phyloP scores from a whole-genome alignment of 139 green algal species.

The Asterochloris erici region DNA sequence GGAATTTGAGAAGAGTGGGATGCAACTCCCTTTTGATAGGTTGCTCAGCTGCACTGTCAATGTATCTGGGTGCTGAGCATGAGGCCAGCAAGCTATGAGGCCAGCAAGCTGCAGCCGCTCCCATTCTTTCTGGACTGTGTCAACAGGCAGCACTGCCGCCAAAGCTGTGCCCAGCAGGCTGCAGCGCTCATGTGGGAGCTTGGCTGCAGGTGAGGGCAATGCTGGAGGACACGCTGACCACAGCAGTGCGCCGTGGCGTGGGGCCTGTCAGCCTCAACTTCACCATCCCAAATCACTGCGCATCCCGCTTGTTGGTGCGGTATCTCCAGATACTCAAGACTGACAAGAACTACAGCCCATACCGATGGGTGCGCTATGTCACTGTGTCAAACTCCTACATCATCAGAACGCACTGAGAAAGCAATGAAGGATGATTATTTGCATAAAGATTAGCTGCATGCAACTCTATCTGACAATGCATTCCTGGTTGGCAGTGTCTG shows the following conservation, averaged over 20 bases:
- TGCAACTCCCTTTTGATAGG: too few species aligned
- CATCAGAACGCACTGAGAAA: constrained; percentile 25
- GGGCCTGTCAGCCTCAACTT: constrained; percentile 92
- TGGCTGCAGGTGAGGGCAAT: constrained; percentile 47
- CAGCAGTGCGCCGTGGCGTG: constrained; percentile 49
- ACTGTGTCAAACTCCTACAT: constrained; percentile 59
- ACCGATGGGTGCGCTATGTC: constrained; percentile 70
- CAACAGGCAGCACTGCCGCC: too few species aligned
- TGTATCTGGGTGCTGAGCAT: too few species aligned
- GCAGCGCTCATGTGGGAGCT: background rate
- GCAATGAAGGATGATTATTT: background rate
- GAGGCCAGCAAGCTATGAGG: too few species aligned
- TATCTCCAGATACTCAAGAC: constrained; percentile 88
- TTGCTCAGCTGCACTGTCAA: too few species aligned
- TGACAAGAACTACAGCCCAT: constrained; percentile 76
- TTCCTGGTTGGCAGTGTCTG: too few species aligned
- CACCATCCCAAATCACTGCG: constrained; percentile 83
- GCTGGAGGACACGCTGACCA: constrained; percentile 36
- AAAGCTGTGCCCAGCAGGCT: too few species aligned
- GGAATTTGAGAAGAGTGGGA: too few species aligned
- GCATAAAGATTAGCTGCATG: constrained; percentile 16
- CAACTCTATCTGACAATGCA: constrained; percentile 23
- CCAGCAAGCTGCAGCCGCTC: too few species aligned
- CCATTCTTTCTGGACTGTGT: too few species aligned
- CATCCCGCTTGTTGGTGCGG: constrained; percentile 52